Percentiles rank a stretch among this genome's conserved stretches.
Evolutionary conservation across 164 flowering plant genomes (phyloP).

Genomic region (Tetrastigma voinierianum): DNA sequence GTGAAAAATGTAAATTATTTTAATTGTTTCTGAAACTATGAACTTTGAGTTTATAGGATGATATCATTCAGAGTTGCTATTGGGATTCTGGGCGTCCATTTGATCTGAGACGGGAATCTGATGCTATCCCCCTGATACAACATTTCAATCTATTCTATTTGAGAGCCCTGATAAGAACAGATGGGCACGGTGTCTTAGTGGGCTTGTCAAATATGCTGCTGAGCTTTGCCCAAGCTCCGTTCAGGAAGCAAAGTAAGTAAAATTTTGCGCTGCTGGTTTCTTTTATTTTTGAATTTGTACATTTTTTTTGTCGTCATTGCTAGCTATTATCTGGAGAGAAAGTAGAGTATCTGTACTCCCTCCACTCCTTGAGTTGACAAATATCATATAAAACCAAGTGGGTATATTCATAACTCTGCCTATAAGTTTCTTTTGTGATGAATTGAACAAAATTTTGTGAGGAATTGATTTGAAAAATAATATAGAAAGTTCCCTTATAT

Average conservation of each 20-base stretch:
- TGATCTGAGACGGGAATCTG: conserved; percentile 87
- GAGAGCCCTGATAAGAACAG: conserved; percentile 93
- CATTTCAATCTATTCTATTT: conserved; percentile 84
- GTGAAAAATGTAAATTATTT: not conserved
- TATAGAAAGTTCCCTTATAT: not conserved
- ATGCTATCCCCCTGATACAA: conserved; percentile 86
- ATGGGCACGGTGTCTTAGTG: conserved; percentile 98
- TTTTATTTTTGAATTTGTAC: not conserved
- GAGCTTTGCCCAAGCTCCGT: conserved; percentile 92
- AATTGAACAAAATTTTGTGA: too few relatives aligned
- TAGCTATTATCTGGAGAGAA: too few relatives aligned
- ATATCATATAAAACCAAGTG: too few relatives aligned
- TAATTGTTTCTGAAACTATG: not conserved
- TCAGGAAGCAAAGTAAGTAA: conserved; percentile 87
- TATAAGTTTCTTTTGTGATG: too few relatives aligned
- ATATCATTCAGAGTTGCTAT: conserved; percentile 92
- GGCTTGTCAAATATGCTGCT: conserved; percentile 88
- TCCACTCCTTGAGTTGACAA: too few relatives aligned
- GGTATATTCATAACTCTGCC: too few relatives aligned
- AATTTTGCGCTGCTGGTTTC: too few relatives aligned
- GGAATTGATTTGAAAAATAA: too few relatives aligned
- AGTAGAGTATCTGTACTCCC: too few relatives aligned
- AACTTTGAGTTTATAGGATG: conserved; percentile 60
- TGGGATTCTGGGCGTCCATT: conserved; percentile 97
- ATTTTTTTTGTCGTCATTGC: not conserved